These are phyloP conservation scores for Chaetomium fimeti DNA, from an alignment of 495 filamentous ascomycete species.

Conservation along the genomic window DNA sequence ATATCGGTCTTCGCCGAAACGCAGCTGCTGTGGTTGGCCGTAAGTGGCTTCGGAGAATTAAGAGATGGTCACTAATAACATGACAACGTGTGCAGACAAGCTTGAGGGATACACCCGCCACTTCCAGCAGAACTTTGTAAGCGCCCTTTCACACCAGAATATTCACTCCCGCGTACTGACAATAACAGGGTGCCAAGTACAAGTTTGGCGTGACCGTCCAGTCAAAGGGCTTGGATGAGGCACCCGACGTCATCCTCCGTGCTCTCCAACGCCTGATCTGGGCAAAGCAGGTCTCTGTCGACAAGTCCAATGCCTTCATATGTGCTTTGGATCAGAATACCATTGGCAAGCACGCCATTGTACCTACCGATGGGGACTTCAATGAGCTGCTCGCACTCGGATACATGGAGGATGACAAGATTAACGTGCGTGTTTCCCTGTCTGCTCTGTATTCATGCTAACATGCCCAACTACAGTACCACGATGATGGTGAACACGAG, in stretches of 20 bases:
- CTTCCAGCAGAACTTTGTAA: conserved; percentile 71
- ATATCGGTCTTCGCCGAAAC: conserved; percentile 61
- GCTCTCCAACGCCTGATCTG: conserved; percentile 63
- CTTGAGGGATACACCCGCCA: conserved; percentile 59
- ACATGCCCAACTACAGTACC: conserved; percentile 54
- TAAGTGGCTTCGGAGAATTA: conserved; percentile 9
- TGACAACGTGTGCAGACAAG: conserved; percentile 30
- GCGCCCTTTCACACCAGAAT: conserved; percentile 25
- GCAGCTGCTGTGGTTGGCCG: conserved; percentile 35
- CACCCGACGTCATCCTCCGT: conserved; percentile 55
- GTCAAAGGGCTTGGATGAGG: conserved; percentile 61
- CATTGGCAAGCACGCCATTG: conserved; percentile 16
- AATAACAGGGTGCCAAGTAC: conserved; percentile 71
- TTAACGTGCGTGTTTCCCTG: conserved; percentile 55
- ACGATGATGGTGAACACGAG: conserved; percentile 79
- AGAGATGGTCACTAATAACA: conserved; percentile 3
- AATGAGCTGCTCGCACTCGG: conserved; percentile 77
- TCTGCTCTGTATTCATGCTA: conserved; percentile 30
- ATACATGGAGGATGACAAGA: conserved; percentile 68
- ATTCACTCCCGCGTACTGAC: conserved; percentile 19
- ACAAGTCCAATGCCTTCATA: conserved; percentile 28
- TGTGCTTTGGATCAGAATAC: not conserved
- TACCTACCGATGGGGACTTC: conserved; percentile 44
- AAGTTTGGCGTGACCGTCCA: conserved; percentile 72
- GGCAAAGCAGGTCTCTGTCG: conserved; percentile 54